Evolutionary conservation across 768 basidiomycete genomes (phyloP), one percentile per base, ranked within the genome.

Genomic region (Pleurotus platypus): DNA sequence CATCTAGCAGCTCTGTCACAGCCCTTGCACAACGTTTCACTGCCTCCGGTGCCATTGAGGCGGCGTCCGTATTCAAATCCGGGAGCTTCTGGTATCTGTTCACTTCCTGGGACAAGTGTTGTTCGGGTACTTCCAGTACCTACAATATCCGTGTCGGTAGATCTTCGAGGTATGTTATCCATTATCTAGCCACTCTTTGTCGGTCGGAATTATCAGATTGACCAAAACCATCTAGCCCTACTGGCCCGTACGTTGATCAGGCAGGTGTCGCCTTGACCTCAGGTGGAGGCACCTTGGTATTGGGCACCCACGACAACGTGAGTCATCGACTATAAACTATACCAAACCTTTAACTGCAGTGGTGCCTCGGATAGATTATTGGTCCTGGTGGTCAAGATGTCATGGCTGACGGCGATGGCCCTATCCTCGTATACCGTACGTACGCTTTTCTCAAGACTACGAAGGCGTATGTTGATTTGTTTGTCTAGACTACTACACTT

Each of bases 81-180:
- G 72, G 73, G 35, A 72, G 60, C 49, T 83, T 68, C 61, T 84
- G 75, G 66, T 85, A 83, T 60, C 70, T 85, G 15, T 85, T 85
- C 67, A 73, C 77, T 0, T 78, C 77, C 8, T 83, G 81, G 82
- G 82, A 83, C 59, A 68, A 67, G 2, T 83, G 81, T 67, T 83
- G 82, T 66, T 46, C 64, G 20, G 82, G 81, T 3, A 75, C 73
- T 13, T 70, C 67, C 8, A 81, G 80, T 66, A 84, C 82, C 0
- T 84, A 84, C 62, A 85, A 83, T 58, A 85, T 84, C 55, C 76
- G 81, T 7, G 82, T 85, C 27, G 81, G 80, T 18, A 72, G 83
- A 27, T 76, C 80, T 4, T 63, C 71, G 3, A 73, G 67, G 78
- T 78, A 49, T 38, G 73, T 64, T 16, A 26, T 20, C 40, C 27